Percentiles rank a stretch among this genome's conserved stretches.
These are phyloP conservation scores for Botryotinia convoluta DNA, from an alignment of 2,329 filamentous ascomycete species.

Conservation along the genomic window DNA sequence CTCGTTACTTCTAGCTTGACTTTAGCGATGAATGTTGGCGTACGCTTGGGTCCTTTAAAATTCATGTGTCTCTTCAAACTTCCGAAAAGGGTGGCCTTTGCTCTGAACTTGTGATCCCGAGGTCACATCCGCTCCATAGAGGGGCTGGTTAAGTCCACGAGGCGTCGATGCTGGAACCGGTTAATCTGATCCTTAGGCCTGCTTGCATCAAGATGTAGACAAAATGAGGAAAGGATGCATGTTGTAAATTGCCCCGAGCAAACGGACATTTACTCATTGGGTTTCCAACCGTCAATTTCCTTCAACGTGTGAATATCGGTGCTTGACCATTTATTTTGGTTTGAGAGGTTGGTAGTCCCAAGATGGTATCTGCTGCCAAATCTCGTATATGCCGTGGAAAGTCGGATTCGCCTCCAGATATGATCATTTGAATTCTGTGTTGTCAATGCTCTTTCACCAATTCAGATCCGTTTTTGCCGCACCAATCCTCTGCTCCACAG, in stretches of 20 bases:
- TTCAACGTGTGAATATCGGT: background rate
- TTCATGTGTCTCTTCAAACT: background rate
- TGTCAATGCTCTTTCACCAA: constrained; percentile 1
- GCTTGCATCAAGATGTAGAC: background rate
- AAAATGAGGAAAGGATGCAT: background rate
- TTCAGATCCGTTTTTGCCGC: constrained; percentile 27
- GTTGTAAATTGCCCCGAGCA: background rate
- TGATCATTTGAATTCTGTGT: constrained; percentile 2
- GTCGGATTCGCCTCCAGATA: background rate
- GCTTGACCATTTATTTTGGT: background rate
- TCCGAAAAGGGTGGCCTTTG: background rate
- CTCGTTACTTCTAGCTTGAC: background rate
- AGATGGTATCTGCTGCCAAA: background rate
- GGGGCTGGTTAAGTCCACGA: background rate
- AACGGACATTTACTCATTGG: background rate
- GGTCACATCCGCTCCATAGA: background rate
- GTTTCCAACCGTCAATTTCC: background rate
- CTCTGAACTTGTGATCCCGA: background rate
- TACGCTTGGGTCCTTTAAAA: background rate
- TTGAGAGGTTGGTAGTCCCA: background rate
- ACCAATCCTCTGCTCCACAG: constrained; percentile 25
- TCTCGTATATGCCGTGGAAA: constrained; percentile 18
- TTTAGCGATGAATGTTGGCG: background rate
- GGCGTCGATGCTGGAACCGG: background rate
- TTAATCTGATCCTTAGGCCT: background rate